Conservation (phyloP, 192 early-diverging fungal genomes). For the Lunasporangiospora selenospora region DNA sequence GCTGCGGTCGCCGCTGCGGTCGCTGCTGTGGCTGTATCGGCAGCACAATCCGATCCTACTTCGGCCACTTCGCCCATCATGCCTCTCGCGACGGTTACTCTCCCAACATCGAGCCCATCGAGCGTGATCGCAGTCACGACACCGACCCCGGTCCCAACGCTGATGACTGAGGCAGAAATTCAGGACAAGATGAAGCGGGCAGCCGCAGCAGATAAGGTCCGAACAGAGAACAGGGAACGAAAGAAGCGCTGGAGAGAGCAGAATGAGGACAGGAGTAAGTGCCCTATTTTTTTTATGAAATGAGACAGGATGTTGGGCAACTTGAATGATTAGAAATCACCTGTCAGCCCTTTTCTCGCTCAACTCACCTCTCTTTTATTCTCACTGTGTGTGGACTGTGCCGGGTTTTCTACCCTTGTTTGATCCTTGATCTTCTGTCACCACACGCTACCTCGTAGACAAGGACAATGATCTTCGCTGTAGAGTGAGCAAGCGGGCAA, state of each 20-base stretch:
- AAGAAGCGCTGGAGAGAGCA: slow-evolving; percentile 60
- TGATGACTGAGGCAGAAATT: slow-evolving; percentile 22
- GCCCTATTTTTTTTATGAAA: no score
- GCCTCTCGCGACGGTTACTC: background rate
- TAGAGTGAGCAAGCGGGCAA: slow-evolving; percentile 78
- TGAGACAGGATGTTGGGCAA: no score
- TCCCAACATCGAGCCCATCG: no score
- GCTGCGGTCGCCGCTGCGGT: slow-evolving; percentile 12
- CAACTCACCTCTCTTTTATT: no score
- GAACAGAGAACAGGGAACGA: slow-evolving; percentile 58
- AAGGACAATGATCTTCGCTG: slow-evolving; percentile 83
- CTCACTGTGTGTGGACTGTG: no score
- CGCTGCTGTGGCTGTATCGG: slow-evolving; percentile 14
- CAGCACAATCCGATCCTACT: background rate
- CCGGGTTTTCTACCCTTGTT: no score
- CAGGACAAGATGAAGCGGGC: slow-evolving; percentile 45
- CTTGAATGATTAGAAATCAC: no score
- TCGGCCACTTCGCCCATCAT: background rate
- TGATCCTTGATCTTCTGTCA: background rate
- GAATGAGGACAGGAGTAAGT: slow-evolving; percentile 63
- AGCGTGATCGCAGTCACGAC: slow-evolving; percentile 6
- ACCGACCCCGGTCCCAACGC: slow-evolving; percentile 5
- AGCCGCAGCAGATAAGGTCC: slow-evolving; percentile 50
- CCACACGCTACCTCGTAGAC: slow-evolving; percentile 43
- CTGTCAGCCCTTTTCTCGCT: no score